Evolutionary conservation across 2,329 filamentous ascomycete species (phyloP), one percentile per base, ranked within the genome.

Genomic region (Calycina herbarum): DNA sequence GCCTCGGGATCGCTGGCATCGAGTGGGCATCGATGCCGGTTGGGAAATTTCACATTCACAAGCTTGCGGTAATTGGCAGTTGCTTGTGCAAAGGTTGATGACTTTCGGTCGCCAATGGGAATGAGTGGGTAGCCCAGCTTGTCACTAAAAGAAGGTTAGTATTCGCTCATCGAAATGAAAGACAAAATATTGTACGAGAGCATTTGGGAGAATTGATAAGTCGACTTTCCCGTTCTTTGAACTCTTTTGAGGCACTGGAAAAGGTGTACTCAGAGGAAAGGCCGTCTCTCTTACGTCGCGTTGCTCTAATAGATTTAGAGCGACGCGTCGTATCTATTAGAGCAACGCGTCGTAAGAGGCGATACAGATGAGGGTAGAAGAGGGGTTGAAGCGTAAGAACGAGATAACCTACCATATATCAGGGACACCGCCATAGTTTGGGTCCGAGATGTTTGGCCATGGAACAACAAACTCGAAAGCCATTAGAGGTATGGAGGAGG

Each of bases 1-100:
- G 57, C 62, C 15, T 60, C 62, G 2, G 62, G 57, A 10, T 40
- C 29, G 15, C 60, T 45, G 20, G 13, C 38, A 27, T 60, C 38
- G 7, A 64, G n/a, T 2, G 62, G 57, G 13, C 57, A 64, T 27
- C 38, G 29, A 8, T 42, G 57, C 8, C 57, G 29, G 15, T 58
- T n/a, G 5, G 57, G 38, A 20, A 27, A 24, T 7, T 13, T 15
- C 3, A 6, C 42, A n/a, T 29, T 20, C 4, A 60, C 17, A 35
- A 29, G 17, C 35, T 64, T 64, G 27, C 62, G 57, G 15, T 45
- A 64, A 3, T 24, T 11, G 27, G 38, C 31, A 17, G 35, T 31
- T 10, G 29, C 42, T 1, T 27, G 35, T 7, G 24, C 40, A 15
- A 64, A 60, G 20, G 20, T 54, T 6, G 54, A 59, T 10, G 15